Base-by-base conservation (phyloP, 164 flowering plant species). In the Aristolochia californica region DNA sequence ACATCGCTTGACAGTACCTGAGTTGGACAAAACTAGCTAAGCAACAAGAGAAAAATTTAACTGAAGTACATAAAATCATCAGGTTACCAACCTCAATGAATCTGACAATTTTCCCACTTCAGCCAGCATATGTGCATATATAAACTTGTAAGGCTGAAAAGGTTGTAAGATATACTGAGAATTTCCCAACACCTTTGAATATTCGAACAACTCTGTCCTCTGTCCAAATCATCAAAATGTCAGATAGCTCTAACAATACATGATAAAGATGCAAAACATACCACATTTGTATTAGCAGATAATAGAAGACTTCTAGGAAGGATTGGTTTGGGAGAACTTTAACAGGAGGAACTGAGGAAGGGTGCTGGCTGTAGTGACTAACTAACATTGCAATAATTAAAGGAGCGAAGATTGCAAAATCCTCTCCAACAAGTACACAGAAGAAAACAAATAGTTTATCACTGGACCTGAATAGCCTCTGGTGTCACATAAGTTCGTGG, bases 141-240 rank as follows among this genome's bases (percentile, higher is more conserved):
- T 63, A 66, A 90, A 78, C 75, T 94, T 93, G 78, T 93, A 93
- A 44, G 99, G 99, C 75, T 87, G 99, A 74, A 93, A 89, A 10
- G 96, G 90, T 59, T 76, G 82, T 64, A 93, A 74, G 58, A 73
- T 68, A 66, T 74, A 93, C 81, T 93, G 99, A 62, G 99, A 87
- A 72, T 94, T 94, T 47, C 99, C 99, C 49, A 94, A 91, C 68
- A 82, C 84, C 78, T 83, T 87, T 18, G 99, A 79, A 60, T 90
- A 86, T 72, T 94, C 99, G 59, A 83, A 90, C n/a, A 94, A 64
- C 71, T 94, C 99, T 13, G 99, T 94, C 75, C 96, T 87, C 99
- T 94, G 96, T 64, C 61, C 52, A 68, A 20, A 48, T 44, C 45
- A 17, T 44, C 40, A 1, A 34, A 5, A 34, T 34, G 40, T 34